phyloP scores from a whole-genome alignment of 2,329 filamentous ascomycete genomes.

The Ambrosiella xylebori region DNA sequence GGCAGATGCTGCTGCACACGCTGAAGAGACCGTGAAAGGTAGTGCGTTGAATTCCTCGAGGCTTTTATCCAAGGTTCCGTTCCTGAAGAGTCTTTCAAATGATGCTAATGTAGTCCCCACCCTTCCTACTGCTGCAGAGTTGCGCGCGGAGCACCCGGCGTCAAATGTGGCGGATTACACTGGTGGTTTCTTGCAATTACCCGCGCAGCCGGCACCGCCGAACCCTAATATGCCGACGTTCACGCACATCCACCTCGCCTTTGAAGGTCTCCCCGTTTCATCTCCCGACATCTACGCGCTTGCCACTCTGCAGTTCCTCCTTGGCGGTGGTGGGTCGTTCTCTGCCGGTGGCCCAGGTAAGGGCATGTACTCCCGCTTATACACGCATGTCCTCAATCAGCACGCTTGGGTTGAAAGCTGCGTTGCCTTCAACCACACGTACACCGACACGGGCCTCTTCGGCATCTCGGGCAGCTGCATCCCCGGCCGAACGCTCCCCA shows the following conservation, averaged over 20 bases:
- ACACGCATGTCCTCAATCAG: constrained; percentile 95
- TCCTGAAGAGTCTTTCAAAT: constrained; percentile 70
- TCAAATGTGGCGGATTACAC: constrained; percentile 59
- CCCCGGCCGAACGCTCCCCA: constrained; percentile 57
- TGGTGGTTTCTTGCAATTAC: constrained; percentile 78
- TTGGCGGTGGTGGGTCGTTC: constrained; percentile 91
- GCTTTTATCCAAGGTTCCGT: constrained; percentile 68
- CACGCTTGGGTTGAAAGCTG: constrained; percentile 95
- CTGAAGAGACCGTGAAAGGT: constrained; percentile 40
- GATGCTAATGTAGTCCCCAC: constrained; percentile 29
- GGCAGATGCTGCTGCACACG: constrained; percentile 20
- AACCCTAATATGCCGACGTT: constrained; percentile 66
- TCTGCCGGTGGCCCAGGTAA: constrained; percentile 92
- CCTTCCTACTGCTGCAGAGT: constrained; percentile 20
- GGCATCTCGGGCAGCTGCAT: constrained; percentile 79
- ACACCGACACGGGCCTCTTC: constrained; percentile 89
- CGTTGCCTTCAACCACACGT: constrained; percentile 91
- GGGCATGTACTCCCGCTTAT: constrained; percentile 96
- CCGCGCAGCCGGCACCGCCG: constrained; percentile 57
- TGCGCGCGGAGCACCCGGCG: constrained; percentile 34
- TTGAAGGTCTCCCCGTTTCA: constrained; percentile 81
- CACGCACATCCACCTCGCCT: constrained; percentile 87
- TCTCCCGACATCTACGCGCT: constrained; percentile 92
- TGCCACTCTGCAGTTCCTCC: constrained; percentile 84
- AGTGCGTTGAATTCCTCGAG: constrained; percentile 27